phyloP scores from a whole-genome alignment of 176 grass and related monocot species.

The Panicum miliaceum region DNA sequence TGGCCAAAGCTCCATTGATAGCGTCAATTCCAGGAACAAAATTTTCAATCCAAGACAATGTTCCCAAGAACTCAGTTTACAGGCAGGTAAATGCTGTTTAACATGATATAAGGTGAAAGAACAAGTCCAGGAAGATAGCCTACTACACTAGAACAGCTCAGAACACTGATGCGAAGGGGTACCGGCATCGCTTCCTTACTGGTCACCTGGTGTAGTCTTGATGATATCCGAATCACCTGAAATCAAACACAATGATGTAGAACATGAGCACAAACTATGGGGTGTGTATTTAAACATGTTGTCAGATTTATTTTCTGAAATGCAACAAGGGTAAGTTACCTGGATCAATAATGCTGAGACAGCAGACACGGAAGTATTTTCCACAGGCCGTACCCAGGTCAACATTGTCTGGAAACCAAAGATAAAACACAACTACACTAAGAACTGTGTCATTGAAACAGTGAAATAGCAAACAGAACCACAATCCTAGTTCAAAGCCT shows the following conservation, averaged over 20 bases:
- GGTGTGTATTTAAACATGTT: neutral
- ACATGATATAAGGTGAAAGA: slow-evolving; percentile 23
- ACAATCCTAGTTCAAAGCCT: too few species aligned
- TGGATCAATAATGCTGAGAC: slow-evolving; percentile 79
- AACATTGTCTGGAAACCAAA: slow-evolving; percentile 59
- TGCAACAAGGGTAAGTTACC: slow-evolving; percentile 22
- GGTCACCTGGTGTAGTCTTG: slow-evolving; percentile 57
- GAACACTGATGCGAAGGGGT: neutral
- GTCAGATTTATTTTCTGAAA: neutral
- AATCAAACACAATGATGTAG: slow-evolving; percentile 1
- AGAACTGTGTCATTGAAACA: neutral
- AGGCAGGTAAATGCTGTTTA: slow-evolving; percentile 13
- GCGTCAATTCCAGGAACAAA: slow-evolving; percentile 14
- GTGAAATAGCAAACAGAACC: neutral
- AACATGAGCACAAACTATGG: neutral
- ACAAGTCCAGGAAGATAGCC: slow-evolving; percentile 32
- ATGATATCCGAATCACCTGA: slow-evolving; percentile 87
- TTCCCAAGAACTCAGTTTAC: slow-evolving; percentile 37
- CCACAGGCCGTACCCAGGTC: slow-evolving; percentile 79
- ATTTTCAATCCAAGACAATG: slow-evolving; percentile 19
- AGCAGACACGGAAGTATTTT: slow-evolving; percentile 79
- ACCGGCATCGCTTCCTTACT: slow-evolving; percentile 27
- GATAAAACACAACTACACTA: neutral
- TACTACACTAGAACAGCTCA: slow-evolving; percentile 26
- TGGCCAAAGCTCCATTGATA: neutral